Conservation (phyloP, 1,284 basidiomycete species). For the Cutaneotrichosporon sp. region DNA sequence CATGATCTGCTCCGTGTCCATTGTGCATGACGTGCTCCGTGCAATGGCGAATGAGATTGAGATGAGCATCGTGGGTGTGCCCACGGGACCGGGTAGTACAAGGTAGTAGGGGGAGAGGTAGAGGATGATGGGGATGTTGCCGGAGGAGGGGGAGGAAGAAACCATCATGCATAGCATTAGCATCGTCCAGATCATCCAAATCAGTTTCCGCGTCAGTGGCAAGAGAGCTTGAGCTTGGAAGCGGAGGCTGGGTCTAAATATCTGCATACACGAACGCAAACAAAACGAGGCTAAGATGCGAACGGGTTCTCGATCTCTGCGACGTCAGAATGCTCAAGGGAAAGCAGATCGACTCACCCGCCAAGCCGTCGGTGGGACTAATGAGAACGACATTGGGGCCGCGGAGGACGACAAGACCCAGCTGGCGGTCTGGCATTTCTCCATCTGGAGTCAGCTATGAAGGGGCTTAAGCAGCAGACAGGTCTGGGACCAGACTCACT, state of each 20-base stretch:
- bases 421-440: slow-evolving; percentile 58
- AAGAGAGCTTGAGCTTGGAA: too few relatives aligned
- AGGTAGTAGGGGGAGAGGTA: not conserved
- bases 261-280: slow-evolving; percentile 3
- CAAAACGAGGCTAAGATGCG: slow-evolving; percentile 20
- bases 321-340: not conserved
- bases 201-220: too few relatives aligned
- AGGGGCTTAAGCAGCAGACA: too few relatives aligned
- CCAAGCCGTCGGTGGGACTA: slow-evolving; percentile 86
- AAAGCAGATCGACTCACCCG: slow-evolving; percentile 52
- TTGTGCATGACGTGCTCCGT: slow-evolving; percentile 17
- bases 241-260: not conserved
- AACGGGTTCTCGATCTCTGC: slow-evolving; percentile 50
- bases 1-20: slow-evolving; percentile 8
- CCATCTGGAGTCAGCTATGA: slow-evolving; percentile 54
- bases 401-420: slow-evolving; percentile 81
- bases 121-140: too few relatives aligned
- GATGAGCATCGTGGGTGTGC: slow-evolving; percentile 8
- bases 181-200: not conserved
- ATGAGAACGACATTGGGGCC: slow-evolving; percentile 89
- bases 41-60: slow-evolving; percentile 17
- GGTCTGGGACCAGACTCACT: slow-evolving; percentile 32
- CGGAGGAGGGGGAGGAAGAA: too few relatives aligned
- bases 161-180: slow-evolving; percentile 10
- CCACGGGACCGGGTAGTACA: not conserved